Evolutionary conservation across 2,329 filamentous ascomycete species (phyloP).

Genomic region (Septoria petroselini): DNA sequence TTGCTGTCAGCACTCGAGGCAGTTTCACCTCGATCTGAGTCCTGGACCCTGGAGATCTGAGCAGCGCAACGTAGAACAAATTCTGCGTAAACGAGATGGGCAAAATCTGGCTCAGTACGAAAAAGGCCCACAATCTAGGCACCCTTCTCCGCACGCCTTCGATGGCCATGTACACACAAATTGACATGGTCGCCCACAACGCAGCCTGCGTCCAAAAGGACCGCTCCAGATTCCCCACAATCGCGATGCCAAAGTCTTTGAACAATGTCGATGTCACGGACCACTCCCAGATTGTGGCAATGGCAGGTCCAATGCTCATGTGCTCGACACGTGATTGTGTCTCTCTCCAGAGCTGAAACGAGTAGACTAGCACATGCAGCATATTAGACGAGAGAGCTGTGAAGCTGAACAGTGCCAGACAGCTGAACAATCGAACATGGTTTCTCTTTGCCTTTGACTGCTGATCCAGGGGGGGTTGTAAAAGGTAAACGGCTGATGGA

Average conservation of each 20-base stretch:
- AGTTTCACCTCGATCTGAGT: neutral
- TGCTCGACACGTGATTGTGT: neutral
- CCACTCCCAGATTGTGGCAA: conserved; percentile 32
- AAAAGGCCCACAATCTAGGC: conserved; percentile 36
- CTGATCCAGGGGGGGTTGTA: too few relatives aligned
- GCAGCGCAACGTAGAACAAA: conserved; percentile 36
- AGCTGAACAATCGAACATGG: conserved; percentile 23
- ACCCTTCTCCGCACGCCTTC: conserved; percentile 32
- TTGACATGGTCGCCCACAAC: conserved; percentile 29
- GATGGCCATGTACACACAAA: conserved; percentile 33
- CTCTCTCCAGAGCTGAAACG: conserved; percentile 32
- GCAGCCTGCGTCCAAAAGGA: conserved; percentile 31
- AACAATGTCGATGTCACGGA: conserved; percentile 36
- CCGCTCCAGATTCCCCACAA: conserved; percentile 27
- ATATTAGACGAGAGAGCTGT: conserved; percentile 36
- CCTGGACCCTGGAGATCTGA: conserved; percentile 15
- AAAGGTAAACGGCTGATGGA: conserved; percentile 20
- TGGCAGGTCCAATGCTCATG: neutral
- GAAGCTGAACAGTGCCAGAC: conserved; percentile 34
- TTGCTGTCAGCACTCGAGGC: conserved; percentile 1
- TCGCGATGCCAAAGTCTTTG: conserved; percentile 35
- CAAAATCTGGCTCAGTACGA: conserved; percentile 37
- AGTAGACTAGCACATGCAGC: conserved; percentile 37
- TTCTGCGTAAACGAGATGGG: conserved; percentile 38
- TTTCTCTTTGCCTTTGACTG: neutral